phyloP scores from a whole-genome alignment of 2,329 filamentous ascomycete species.

The Albifimbria verrucaria region DNA sequence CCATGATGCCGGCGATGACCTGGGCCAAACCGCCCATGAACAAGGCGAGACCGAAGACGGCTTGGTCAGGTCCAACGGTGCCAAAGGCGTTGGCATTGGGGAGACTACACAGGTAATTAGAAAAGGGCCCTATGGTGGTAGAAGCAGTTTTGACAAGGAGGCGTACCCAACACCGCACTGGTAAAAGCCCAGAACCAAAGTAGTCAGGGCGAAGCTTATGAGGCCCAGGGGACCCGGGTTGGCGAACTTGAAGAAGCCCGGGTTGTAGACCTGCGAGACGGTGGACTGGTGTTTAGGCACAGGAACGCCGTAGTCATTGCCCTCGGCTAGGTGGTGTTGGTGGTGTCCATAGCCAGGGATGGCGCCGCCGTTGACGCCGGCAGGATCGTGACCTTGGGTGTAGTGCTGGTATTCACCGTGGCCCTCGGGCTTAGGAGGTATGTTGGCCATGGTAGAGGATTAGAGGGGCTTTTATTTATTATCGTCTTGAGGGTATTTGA shows the following conservation, averaged over 20 bases:
- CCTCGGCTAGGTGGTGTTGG: conserved; percentile 5
- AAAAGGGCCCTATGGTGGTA: not conserved
- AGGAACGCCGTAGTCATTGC: conserved; percentile 4
- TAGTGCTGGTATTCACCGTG: not conserved
- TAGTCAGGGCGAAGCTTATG: conserved; percentile 63
- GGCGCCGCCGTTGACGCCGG: not conserved
- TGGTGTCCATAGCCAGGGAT: not conserved
- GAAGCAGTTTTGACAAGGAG: not conserved
- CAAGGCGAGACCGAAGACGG: conserved; percentile 32
- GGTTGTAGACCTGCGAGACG: conserved; percentile 31
- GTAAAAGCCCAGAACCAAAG: conserved; percentile 54
- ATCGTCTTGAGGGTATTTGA: no score
- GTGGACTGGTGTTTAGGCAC: conserved; percentile 26
- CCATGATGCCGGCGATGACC: conserved; percentile 60
- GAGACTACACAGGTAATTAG: conserved; percentile 19
- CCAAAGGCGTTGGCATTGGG: conserved; percentile 29
- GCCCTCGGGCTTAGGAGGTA: conserved; percentile 19
- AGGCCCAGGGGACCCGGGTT: conserved; percentile 60
- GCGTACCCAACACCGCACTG: conserved; percentile 47
- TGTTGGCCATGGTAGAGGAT: conserved; percentile 5
- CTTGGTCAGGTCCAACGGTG: conserved; percentile 30
- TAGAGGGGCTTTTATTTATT: not conserved
- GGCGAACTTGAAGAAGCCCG: conserved; percentile 42
- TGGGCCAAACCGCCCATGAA: conserved; percentile 66
- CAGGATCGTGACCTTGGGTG: not conserved